Evolutionary conservation across 306 rosid species (phyloP), one percentile per base, ranked within the genome.

Genomic region (Arachis stenosperma): DNA sequence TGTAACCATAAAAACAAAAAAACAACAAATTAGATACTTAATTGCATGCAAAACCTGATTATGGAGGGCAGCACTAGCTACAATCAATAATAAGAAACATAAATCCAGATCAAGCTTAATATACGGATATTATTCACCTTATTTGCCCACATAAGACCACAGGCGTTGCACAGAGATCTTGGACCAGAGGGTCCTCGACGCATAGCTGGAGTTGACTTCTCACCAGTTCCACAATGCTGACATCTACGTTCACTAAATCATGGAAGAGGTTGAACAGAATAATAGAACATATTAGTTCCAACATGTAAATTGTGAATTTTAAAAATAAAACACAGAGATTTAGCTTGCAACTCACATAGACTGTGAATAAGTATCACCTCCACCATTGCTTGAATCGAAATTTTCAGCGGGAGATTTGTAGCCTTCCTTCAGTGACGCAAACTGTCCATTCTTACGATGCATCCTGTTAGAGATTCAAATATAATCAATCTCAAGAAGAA

Each of bases 361-460:
- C 82, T 86, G 86, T 54, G 79, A 69, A 75, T 82, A 81, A 78
- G 87, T 78, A 54, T 84, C 68, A 60, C 86, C 86, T 48, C 84
- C 68, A 60, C 86, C 86, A 70, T 67, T 83, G 79, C 83, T 67
- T 70, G 90, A 89, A 71, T 87, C 88, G 74, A 81, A 77, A 67
- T 87, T 89, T 82, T 82, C 90, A 17, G 61, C 69, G 73, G 73
- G 81, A 27, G 75, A 47, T 73, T 73, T 79, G 79, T 53, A 68
- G n/a, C 81, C 75, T 15, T 85, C 92, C 84, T 90, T 90, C 74
- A 83, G 52, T 9, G 96, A 84, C 47, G 92, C 86, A 84, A 89
- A 89, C 67, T 86, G 90, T 56, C 96, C 96, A 83, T 87, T 89
- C 90, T 89, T 87, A 29, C 96, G 96, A 70, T 82, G 85, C 96